These are phyloP conservation scores for Monoraphidium neglectum DNA, from an alignment of 139 green algal species.

Conservation along the genomic window DNA sequence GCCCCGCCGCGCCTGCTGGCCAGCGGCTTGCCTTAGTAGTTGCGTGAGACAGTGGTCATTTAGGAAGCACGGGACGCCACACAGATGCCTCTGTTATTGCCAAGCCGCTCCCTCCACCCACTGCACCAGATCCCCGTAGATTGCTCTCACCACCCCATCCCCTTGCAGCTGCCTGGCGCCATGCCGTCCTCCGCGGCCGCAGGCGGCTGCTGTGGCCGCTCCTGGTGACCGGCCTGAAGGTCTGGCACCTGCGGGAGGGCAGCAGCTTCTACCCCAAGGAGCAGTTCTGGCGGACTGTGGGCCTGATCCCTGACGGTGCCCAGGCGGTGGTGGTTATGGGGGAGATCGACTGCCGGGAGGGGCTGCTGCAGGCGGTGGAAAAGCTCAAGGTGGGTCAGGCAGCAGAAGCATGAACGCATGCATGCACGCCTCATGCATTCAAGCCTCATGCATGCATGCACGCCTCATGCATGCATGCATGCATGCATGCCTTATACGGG, in stretches of 20 bases:
- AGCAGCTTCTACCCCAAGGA: slow-evolving; percentile 69
- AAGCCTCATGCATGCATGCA: too few relatives aligned
- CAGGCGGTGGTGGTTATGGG: slow-evolving; percentile 75
- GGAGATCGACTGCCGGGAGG: slow-evolving; percentile 88
- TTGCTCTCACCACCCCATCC: background rate
- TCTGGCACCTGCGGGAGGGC: slow-evolving; percentile 75
- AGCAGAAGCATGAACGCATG: too few relatives aligned
- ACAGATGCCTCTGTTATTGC: background rate
- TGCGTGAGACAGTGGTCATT: background rate
- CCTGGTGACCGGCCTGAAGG: slow-evolving; percentile 79
- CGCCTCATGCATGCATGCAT: too few relatives aligned
- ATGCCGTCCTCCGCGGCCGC: slow-evolving; percentile 49
- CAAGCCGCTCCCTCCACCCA: background rate
- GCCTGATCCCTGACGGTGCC: slow-evolving; percentile 43
- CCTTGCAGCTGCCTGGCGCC: slow-evolving; percentile 45
- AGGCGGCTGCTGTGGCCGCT: slow-evolving; percentile 56
- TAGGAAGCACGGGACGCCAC: background rate
- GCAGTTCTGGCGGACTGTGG: slow-evolving; percentile 51
- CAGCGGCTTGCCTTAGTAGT: background rate
- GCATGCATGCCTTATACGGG: too few relatives aligned
- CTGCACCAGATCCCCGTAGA: background rate
- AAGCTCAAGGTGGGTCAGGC: slow-evolving; percentile 62
- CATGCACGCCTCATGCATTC: too few relatives aligned
- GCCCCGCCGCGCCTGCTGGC: background rate
- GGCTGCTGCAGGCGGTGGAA: slow-evolving; percentile 78